phyloP scores from a whole-genome alignment of 2,329 filamentous ascomycete genomes.

The Neofusicoccum ribis region DNA sequence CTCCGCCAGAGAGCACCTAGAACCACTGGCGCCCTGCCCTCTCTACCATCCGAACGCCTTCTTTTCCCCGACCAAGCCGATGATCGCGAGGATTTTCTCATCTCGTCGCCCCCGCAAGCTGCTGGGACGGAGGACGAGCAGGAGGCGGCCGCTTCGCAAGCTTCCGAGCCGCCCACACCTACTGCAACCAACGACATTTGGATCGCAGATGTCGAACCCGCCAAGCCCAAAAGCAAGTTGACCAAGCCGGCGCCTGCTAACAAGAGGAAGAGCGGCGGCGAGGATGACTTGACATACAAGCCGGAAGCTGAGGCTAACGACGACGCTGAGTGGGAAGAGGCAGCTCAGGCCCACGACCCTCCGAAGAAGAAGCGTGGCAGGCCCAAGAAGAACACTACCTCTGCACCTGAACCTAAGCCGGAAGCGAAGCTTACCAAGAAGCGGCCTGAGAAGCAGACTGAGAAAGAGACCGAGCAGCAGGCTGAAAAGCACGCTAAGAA shows the following conservation, averaged over 20 bases:
- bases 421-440: neutral
- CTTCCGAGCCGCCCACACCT: neutral
- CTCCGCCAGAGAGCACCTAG: constrained; percentile 1
- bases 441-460: neutral
- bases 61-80: constrained; percentile 32
- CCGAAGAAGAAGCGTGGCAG: constrained; percentile 19
- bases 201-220: constrained; percentile 27
- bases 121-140: neutral
- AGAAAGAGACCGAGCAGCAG: neutral
- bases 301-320: neutral
- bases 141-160: neutral
- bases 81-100: neutral
- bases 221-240: constrained; percentile 25
- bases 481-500: neutral
- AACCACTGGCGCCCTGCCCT: constrained; percentile 27
- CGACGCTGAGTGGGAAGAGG: neutral
- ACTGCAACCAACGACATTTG: constrained; percentile 8
- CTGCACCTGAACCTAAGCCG: neutral
- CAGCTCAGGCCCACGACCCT: neutral
- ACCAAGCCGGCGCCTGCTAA: constrained; percentile 32
- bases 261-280: constrained; percentile 40
- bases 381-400: constrained; percentile 11
- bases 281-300: constrained; percentile 28
- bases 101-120: neutral
- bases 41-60: constrained; percentile 41